Percentiles rank a stretch among this genome's conserved stretches.
These are phyloP conservation scores for Aspergillus candidus DNA, from an alignment of 2,329 filamentous ascomycete genomes.

Conservation along the genomic window DNA sequence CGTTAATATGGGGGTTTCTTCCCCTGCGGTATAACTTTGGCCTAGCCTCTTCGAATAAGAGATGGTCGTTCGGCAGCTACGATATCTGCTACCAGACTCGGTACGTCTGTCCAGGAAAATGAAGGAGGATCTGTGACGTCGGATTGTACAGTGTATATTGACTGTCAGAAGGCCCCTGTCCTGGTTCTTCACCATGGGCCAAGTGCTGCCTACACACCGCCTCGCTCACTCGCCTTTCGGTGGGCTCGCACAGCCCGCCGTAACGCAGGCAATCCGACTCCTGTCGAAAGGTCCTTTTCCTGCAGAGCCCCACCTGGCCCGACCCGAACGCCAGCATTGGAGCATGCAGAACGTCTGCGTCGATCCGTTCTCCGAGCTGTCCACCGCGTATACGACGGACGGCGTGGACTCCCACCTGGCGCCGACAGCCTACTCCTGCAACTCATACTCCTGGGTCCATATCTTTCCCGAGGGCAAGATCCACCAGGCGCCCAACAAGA, in stretches of 20 bases:
- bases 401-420: conserved; percentile 52
- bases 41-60: conserved; percentile 59
- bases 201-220: conserved; percentile 86
- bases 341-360: conserved; percentile 39
- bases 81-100: conserved; percentile 91
- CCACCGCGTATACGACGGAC: conserved; percentile 36
- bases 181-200: conserved; percentile 80
- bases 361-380: conserved; percentile 42
- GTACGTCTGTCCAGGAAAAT: conserved; percentile 41
- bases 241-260: conserved; percentile 82
- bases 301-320: conserved; percentile 40
- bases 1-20: conserved; percentile 84
- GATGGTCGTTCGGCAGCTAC: conserved; percentile 87
- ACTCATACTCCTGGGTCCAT: conserved; percentile 80
- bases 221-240: conserved; percentile 69
- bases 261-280: conserved; percentile 77
- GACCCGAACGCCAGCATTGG: conserved; percentile 31
- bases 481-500: conserved; percentile 72
- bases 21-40: conserved; percentile 68
- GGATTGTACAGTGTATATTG: no score
- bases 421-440: conserved; percentile 63
- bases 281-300: conserved; percentile 63
- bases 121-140: no score
- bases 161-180: conserved; percentile 52
- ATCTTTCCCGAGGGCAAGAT: conserved; percentile 94